Conservation (phyloP, 1,284 basidiomycete species). For the Hypsizygus ulmarius region DNA sequence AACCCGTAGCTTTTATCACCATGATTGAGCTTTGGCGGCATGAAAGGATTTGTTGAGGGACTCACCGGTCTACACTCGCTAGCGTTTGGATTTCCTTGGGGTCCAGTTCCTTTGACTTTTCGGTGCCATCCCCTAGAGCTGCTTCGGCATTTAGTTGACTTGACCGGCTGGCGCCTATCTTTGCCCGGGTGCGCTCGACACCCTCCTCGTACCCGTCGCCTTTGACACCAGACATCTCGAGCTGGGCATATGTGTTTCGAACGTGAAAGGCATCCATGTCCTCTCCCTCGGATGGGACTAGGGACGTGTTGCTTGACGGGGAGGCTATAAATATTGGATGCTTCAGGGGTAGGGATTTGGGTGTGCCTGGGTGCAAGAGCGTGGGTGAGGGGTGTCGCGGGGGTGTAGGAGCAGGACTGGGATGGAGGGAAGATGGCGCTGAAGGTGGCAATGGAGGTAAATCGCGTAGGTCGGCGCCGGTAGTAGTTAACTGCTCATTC, state of each 20-base stretch:
- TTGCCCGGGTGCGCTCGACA: slow-evolving; percentile 89
- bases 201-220: slow-evolving; percentile 93
- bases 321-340: slow-evolving; percentile 34
- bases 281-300: slow-evolving; percentile 71
- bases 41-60: slow-evolving; percentile 13
- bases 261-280: slow-evolving; percentile 86
- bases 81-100: slow-evolving; percentile 67
- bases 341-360: slow-evolving; percentile 29
- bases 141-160: slow-evolving; percentile 56
- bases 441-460: slow-evolving; percentile 36
- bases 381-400: slow-evolving; percentile 27
- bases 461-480: slow-evolving; percentile 24
- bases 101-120: slow-evolving; percentile 60
- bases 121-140: slow-evolving; percentile 53
- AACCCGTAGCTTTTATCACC: slow-evolving; percentile 75
- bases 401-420: slow-evolving; percentile 34
- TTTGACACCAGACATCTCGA: slow-evolving; percentile 82
- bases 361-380: slow-evolving; percentile 18
- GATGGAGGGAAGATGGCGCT: slow-evolving; percentile 17
- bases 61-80: slow-evolving; percentile 78
- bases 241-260: slow-evolving; percentile 83
- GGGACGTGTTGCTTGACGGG: slow-evolving; percentile 53
- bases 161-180: slow-evolving; percentile 57
- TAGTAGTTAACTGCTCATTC: slow-evolving; percentile 4
- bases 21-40: slow-evolving; percentile 19